Conservation (phyloP, 2,329 filamentous ascomycete species). For the Periglandula ipomoeae region DNA sequence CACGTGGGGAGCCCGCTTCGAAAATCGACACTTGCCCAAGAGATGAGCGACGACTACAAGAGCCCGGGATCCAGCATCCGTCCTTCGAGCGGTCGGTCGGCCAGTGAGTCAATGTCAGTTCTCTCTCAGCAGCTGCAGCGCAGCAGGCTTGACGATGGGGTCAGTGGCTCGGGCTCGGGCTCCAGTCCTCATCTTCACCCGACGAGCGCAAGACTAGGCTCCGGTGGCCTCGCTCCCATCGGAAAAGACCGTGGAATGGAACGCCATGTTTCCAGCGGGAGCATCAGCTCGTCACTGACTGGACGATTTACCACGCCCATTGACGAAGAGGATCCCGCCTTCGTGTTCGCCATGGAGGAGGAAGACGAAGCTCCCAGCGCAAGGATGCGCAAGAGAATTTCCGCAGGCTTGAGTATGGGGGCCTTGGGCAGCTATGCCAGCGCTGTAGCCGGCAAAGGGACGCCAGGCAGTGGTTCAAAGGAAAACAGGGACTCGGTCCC, state of each 20-base stretch:
- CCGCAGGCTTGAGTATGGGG: conserved; percentile 31
- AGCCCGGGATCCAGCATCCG: conserved; percentile 29
- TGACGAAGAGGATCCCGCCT: conserved; percentile 54
- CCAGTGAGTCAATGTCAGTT: conserved; percentile 46
- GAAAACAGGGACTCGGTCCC: conserved; percentile 19
- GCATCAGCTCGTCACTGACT: conserved; percentile 43
- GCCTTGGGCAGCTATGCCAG: conserved; percentile 34
- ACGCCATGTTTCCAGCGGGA: conserved; percentile 50
- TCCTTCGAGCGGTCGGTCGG: conserved; percentile 29
- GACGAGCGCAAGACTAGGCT: conserved; percentile 31
- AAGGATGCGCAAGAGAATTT: conserved; percentile 39
- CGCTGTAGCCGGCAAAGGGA: conserved; percentile 20
- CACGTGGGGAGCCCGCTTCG: conserved; percentile 58
- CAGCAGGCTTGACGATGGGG: conserved; percentile 41
- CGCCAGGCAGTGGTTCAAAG: conserved; percentile 18
- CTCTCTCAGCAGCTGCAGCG: conserved; percentile 55
- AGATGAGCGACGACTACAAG: conserved; percentile 31
- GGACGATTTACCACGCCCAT: conserved; percentile 56
- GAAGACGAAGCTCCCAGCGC: conserved; percentile 42
- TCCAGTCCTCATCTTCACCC: conserved; percentile 44
- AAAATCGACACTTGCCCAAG: conserved; percentile 51
- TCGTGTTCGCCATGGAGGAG: conserved; percentile 59
- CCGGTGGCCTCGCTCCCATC: conserved; percentile 28
- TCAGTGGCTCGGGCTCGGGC: conserved; percentile 16
- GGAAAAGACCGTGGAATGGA: conserved; percentile 37